Conservation (phyloP, 768 basidiomycete genomes). For the Leccinum subgranulosum region DNA sequence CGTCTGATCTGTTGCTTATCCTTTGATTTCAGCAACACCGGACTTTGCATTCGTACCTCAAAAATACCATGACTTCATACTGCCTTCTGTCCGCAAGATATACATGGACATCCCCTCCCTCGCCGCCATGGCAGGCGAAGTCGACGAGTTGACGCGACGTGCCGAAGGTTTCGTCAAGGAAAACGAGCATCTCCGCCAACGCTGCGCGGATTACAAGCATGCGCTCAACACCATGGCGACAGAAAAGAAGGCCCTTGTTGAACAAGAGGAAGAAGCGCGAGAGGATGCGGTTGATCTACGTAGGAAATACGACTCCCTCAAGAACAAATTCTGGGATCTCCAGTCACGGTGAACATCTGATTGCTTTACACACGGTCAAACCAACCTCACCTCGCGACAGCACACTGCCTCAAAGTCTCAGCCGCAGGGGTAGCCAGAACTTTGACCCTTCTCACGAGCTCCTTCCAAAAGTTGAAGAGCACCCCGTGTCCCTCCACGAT, state of each 20-base stretch:
- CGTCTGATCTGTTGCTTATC: background rate
- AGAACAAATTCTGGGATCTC: constrained; percentile 22
- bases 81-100: constrained; percentile 56
- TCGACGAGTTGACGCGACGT: constrained; percentile 37
- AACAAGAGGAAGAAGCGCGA: constrained; percentile 34
- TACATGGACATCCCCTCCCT: constrained; percentile 43
- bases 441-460: constrained; percentile 10
- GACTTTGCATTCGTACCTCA: constrained; percentile 51
- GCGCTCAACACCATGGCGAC: constrained; percentile 32
- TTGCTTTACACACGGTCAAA: background rate
- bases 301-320: constrained; percentile 31
- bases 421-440: constrained; percentile 9
- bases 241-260: constrained; percentile 27
- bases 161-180: constrained; percentile 38
- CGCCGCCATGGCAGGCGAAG: constrained; percentile 26
- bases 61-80: constrained; percentile 57
- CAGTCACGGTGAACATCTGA: constrained; percentile 13
- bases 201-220: constrained; percentile 41
- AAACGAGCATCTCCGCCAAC: constrained; percentile 41
- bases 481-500: constrained; percentile 13
- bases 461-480: constrained; percentile 24
- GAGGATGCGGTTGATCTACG: constrained; percentile 39
- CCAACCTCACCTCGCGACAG: constrained; percentile 4
- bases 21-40: constrained; percentile 38
- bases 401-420: constrained; percentile 2